These are phyloP conservation scores for Starmera pachycereana DNA, from an alignment of 805 yeast species.

Conservation along the genomic window DNA sequence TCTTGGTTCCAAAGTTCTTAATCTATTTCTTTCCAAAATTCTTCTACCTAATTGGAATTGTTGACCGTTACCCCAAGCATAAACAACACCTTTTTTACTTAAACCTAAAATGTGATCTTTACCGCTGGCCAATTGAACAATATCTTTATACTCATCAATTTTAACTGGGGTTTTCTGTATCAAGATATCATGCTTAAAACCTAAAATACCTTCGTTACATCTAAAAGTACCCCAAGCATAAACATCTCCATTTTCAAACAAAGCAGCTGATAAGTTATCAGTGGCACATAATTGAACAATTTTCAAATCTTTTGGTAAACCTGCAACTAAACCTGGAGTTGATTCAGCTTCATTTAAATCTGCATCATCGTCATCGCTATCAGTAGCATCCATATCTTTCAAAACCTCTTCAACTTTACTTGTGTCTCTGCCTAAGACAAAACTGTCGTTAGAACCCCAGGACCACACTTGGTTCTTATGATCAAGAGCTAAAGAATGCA, in stretches of 20 bases:
- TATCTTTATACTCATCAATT: conserved; percentile 49
- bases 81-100: conserved; percentile 77
- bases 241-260: conserved; percentile 75
- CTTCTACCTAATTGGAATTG: conserved; percentile 87
- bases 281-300: conserved; percentile 85
- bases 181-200: conserved; percentile 57
- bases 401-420: conserved; percentile 52
- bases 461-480: conserved; percentile 78
- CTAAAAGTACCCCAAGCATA: conserved; percentile 98
- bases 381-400: conserved; percentile 55
- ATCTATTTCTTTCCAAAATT: conserved; percentile 68
- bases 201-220: conserved; percentile 84
- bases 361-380: conserved; percentile 56
- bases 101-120: conserved; percentile 86
- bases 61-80: conserved; percentile 97
- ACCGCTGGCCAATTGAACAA: conserved; percentile 82
- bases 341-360: conserved; percentile 84
- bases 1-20: conserved; percentile 66
- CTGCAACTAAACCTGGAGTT: conserved; percentile 73
- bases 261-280: conserved; percentile 78
- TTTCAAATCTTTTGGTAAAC: conserved; percentile 44
- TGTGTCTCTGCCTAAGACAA: conserved; percentile 83
- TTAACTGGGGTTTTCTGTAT: conserved; percentile 62
- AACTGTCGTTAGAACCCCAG: conserved; percentile 96
- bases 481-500: conserved; percentile 84